These are phyloP conservation scores for Macrolepiota albuminosa DNA, from an alignment of 768 basidiomycete genomes.

Conservation along the genomic window DNA sequence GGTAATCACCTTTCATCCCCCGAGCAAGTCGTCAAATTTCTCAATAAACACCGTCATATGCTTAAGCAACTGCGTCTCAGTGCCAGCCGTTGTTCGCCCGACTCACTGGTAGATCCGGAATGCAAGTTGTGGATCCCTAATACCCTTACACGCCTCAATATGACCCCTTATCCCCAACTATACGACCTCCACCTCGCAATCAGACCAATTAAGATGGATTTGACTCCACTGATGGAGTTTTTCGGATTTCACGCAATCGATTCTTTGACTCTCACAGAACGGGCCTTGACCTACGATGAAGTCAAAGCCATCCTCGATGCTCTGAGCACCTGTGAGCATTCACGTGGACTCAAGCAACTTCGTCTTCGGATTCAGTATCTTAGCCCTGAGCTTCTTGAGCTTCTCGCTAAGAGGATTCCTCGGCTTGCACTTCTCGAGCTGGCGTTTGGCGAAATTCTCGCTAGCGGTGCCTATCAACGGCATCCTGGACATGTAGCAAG, in stretches of 20 bases:
- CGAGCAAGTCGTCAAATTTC: constrained; percentile 26
- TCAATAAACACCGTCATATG: constrained; percentile 28
- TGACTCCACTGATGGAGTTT: constrained; percentile 23
- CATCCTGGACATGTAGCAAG: background rate
- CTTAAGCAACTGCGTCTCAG: constrained; percentile 32
- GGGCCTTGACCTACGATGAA: constrained; percentile 26
- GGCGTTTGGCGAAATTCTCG: constrained; percentile 17
- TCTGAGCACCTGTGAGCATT: constrained; percentile 10
- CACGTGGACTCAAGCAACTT: constrained; percentile 15
- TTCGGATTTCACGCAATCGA: constrained; percentile 25
- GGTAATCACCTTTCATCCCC: constrained; percentile 36
- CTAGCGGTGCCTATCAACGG: constrained; percentile 1
- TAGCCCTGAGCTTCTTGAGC: constrained; percentile 20
- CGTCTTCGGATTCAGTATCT: constrained; percentile 18
- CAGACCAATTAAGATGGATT: constrained; percentile 32
- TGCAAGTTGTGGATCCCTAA: constrained; percentile 39
- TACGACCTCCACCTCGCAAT: constrained; percentile 29
- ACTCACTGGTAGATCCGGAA: constrained; percentile 19
- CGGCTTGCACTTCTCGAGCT: constrained; percentile 19
- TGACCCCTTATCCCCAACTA: constrained; percentile 26
- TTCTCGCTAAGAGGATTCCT: constrained; percentile 20
- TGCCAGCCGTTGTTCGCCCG: constrained; percentile 24
- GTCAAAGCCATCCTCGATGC: constrained; percentile 23
- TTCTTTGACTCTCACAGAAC: constrained; percentile 33
- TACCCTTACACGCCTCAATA: constrained; percentile 24